These are phyloP conservation scores for Pichia sp. DNA, from an alignment of 1,139 yeast species.

Conservation along the genomic window DNA sequence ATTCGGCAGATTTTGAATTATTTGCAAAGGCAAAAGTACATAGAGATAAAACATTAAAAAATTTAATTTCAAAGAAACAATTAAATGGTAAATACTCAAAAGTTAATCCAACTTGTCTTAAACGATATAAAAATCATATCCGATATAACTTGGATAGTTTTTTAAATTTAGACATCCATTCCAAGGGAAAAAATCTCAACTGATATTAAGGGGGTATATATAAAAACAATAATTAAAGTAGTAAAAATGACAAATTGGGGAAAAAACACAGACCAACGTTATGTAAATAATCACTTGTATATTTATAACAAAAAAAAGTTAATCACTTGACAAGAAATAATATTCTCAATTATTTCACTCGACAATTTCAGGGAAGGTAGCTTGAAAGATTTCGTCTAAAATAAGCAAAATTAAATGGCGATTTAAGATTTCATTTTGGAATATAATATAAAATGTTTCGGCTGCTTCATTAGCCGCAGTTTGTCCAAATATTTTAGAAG, in stretches of 20 bases:
- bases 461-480: slow-evolving; percentile 62
- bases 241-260: background rate
- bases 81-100: background rate
- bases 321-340: background rate
- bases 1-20: background rate
- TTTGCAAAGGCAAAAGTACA: background rate
- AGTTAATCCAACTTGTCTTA: background rate
- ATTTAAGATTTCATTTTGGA: slow-evolving; percentile 70
- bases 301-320: background rate
- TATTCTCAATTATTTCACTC: background rate
- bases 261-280: background rate
- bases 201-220: background rate
- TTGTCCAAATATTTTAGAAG: slow-evolving; percentile 71
- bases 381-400: slow-evolving; percentile 44
- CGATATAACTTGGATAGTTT: slow-evolving; percentile 5
- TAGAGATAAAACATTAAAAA: slow-evolving; percentile 4
- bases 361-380: slow-evolving; percentile 37
- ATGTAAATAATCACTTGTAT: background rate
- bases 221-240: background rate
- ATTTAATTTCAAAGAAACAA: background rate
- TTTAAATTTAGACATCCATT: background rate
- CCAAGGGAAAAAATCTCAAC: background rate
- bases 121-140: slow-evolving; percentile 1
- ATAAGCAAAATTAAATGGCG: slow-evolving; percentile 56
- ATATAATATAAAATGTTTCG: slow-evolving; percentile 50